A percentile compares a stretch with the other conserved stretches of the same genome.
Evolutionary conservation across 306 rosid genomes (phyloP).

Genomic region (Prunus dulcis): DNA sequence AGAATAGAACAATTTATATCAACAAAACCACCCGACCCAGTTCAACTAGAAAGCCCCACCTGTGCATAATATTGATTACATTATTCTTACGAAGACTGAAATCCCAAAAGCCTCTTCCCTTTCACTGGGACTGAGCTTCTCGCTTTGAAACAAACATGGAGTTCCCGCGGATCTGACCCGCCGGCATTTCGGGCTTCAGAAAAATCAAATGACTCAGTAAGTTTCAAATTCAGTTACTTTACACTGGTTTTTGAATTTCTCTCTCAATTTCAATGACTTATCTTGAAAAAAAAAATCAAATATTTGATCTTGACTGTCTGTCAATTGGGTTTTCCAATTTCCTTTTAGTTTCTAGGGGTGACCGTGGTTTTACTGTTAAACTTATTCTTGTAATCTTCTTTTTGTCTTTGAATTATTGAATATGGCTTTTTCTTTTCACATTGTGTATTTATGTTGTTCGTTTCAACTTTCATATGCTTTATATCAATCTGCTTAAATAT

Average conservation of each 20-base stretch:
- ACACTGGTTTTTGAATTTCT: not conserved
- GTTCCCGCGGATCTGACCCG: not conserved
- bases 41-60: too few relatives aligned
- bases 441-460: not conserved
- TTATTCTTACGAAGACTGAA: not conserved
- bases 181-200: not conserved
- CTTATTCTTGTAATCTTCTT: not conserved
- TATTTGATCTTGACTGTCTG: not conserved
- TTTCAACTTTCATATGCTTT: not conserved
- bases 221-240: not conserved
- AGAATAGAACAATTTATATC: too few relatives aligned
- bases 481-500: not conserved
- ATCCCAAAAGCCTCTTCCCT: not conserved
- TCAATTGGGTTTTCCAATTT: not conserved
- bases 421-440: not conserved
- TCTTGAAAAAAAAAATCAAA: not conserved
- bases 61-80: not conserved
- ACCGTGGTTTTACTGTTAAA: not conserved
- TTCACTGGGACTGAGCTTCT: not conserved
- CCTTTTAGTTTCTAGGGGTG: not conserved
- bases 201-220: not conserved
- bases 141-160: slow-evolving; percentile 6
- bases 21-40: too few relatives aligned
- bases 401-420: not conserved
- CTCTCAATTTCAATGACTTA: not conserved